Evolutionary conservation across 2,329 filamentous ascomycete species (phyloP), one percentile per base, ranked within the genome.

Genomic region (Tolypocladium inflatum): DNA sequence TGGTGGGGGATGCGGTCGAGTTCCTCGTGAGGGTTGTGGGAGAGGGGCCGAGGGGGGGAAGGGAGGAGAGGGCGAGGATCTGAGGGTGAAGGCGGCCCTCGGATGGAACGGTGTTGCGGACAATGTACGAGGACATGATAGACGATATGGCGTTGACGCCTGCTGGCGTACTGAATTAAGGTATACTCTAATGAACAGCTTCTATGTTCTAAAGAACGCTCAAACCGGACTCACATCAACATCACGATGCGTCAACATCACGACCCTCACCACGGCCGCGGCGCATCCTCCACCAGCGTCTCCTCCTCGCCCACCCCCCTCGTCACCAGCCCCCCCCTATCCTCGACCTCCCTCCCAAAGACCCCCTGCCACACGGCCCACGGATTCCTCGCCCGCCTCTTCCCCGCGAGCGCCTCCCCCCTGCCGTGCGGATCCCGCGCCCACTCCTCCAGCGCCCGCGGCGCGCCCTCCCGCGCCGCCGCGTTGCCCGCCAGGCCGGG

Each of bases 1-100:
- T 94, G 90, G 78, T 85, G 35, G 72, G 74, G 61, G 86, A 88
- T 66, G 81, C 88, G 4, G 78, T 87, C 13, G 71, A 72, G 41
- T 93, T 90, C 70, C 70, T 93, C 39, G 70, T 79, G 19, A 74
- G 79, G 43, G 74, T 70, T 8, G 74, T 83, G 21, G 70, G 65
- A 13, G 66, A 68, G 57, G 66, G 68, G 48, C 60, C 68, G 55
- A 63, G 64, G 53, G 26, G 53, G 52, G 19, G 19, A 19, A 10
- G 19, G 60, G 61, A 67, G 9, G 73, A 70, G 63, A 72, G 63
- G 38, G 63, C 60, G n/a, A 66, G 61, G 55, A 66, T 70, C 43
- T 68, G 62, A 58, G 30, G 37, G 35, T 23, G 51, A 63, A n/a
- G n/a, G 21, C 4, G 39, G 26, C 5, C 26, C 3, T 26, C 2